A percentile compares a stretch with the other conserved stretches of the same genome.
phyloP scores from a whole-genome alignment of 495 filamentous ascomycete species.

The Lasiosphaeriaceae sp. region DNA sequence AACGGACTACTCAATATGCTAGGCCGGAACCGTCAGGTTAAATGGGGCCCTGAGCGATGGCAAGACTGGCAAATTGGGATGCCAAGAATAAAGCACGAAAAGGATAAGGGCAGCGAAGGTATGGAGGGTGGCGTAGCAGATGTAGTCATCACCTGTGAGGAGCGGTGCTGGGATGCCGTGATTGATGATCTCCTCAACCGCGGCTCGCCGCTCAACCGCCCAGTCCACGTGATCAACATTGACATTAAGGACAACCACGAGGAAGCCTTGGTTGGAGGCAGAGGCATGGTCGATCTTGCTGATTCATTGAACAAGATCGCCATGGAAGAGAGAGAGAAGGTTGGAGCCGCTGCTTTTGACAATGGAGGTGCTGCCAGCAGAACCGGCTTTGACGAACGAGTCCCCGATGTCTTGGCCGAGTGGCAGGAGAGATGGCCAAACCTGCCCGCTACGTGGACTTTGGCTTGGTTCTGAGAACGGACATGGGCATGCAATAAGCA shows the following conservation, averaged over 20 bases:
- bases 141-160: conserved; percentile 95
- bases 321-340: conserved; percentile 63
- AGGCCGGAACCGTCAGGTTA: conserved; percentile 83
- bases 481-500: neutral
- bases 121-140: conserved; percentile 90
- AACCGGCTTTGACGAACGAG: conserved; percentile 81
- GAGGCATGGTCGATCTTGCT: conserved; percentile 88
- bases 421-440: conserved; percentile 97
- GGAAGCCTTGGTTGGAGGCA: conserved; percentile 86
- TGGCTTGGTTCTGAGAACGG: conserved; percentile 78
- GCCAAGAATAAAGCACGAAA: conserved; percentile 62
- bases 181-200: conserved; percentile 87
- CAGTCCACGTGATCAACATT: conserved; percentile 95
- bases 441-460: conserved; percentile 86
- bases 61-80: conserved; percentile 93
- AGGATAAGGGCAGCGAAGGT: conserved; percentile 68
- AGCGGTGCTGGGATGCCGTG: conserved; percentile 97
- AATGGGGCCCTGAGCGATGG: conserved; percentile 95
- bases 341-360: conserved; percentile 62
- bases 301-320: conserved; percentile 82
- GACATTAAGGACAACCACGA: conserved; percentile 99
- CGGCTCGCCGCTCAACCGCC: conserved; percentile 77
- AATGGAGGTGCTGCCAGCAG: conserved; percentile 62
- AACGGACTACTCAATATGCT: conserved; percentile 97
- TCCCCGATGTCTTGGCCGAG: conserved; percentile 86